phyloP scores from a whole-genome alignment of 2,329 filamentous ascomycete genomes.

The Phaeophleospora eucalypticola region DNA sequence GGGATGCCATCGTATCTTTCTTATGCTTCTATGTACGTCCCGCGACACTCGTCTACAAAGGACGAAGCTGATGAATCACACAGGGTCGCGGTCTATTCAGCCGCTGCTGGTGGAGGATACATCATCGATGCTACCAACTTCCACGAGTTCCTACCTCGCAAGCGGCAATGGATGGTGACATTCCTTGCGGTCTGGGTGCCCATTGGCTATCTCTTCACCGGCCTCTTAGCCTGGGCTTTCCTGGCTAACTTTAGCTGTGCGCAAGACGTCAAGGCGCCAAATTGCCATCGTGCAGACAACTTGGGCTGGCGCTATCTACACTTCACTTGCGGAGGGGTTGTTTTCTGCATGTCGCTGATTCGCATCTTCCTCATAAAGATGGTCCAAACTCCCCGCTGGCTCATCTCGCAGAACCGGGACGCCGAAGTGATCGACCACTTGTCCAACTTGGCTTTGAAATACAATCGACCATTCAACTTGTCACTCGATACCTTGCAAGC shows the following conservation, averaged over 20 bases:
- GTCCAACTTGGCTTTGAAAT: constrained; percentile 17
- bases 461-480: constrained; percentile 20
- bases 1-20: constrained; percentile 27
- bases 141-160: constrained; percentile 25
- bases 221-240: constrained; percentile 42
- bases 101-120: constrained; percentile 28
- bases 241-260: constrained; percentile 11
- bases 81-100: constrained; percentile 23
- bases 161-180: constrained; percentile 24
- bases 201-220: constrained; percentile 25
- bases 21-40: constrained; percentile 16
- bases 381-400: constrained; percentile 24
- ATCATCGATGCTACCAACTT: constrained; percentile 29
- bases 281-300: constrained; percentile 16
- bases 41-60: too few relatives aligned
- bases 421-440: constrained; percentile 20
- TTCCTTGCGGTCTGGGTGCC: constrained; percentile 26
- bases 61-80: too few relatives aligned
- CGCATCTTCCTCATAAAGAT: constrained; percentile 22
- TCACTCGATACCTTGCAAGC: constrained; percentile 16
- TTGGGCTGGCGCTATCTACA: constrained; percentile 29
- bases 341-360: constrained; percentile 20
- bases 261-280: constrained; percentile 1
- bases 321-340: constrained; percentile 22
- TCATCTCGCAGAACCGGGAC: constrained; percentile 26